Evolutionary conservation across 2,329 filamentous ascomycete genomes (phyloP).

Genomic region (Aspergillus vadensis): DNA sequence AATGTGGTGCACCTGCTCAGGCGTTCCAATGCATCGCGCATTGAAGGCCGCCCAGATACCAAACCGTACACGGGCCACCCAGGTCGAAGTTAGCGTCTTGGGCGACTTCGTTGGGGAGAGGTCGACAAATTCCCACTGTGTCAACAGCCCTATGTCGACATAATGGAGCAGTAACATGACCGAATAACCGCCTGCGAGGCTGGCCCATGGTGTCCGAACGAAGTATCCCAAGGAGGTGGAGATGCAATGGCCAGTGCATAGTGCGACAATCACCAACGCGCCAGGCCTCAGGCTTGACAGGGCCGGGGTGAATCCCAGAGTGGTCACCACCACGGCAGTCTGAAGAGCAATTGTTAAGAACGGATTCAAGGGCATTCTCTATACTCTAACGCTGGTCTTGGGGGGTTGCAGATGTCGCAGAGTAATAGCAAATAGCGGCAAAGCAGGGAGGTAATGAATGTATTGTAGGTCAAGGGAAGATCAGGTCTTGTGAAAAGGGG

Average conservation of each 20-base stretch:
- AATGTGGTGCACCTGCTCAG: constrained; percentile 5
- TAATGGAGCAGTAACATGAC: constrained; percentile 8
- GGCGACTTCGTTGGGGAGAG: background rate
- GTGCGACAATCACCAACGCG: background rate
- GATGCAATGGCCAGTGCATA: constrained; percentile 6
- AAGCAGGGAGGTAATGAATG: no score
- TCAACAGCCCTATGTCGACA: constrained; percentile 3
- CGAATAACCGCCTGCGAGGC: constrained; percentile 9
- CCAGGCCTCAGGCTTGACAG: background rate
- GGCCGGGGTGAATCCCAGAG: background rate
- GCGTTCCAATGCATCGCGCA: constrained; percentile 9
- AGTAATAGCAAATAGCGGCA: no score
- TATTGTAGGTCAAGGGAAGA: no score
- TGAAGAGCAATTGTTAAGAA: background rate
- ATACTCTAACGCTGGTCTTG: background rate
- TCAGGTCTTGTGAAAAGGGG: no score
- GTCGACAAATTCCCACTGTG: constrained; percentile 2
- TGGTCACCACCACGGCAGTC: background rate
- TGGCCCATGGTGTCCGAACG: background rate
- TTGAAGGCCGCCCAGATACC: constrained; percentile 7
- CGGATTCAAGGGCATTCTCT: background rate
- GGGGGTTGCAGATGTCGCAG: background rate
- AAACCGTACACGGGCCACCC: background rate
- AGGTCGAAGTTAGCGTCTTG: background rate
- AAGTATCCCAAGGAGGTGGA: background rate